Base-by-base conservation (phyloP, 2,329 filamentous ascomycete species). In the Beauveria australis region DNA sequence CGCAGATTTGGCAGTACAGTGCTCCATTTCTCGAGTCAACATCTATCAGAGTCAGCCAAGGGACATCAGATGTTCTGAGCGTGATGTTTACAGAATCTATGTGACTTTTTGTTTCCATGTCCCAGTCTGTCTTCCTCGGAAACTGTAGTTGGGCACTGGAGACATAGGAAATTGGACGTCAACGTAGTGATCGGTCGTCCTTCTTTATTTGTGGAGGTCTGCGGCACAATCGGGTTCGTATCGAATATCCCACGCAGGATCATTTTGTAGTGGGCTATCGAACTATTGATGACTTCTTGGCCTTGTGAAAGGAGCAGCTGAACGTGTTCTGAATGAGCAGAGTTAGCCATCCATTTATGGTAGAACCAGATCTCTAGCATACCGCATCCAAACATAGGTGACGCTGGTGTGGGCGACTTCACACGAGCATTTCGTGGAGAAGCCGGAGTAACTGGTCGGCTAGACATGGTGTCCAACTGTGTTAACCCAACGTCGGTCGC, bases 1-100 rank as follows among this genome's bases (percentile, higher is more conserved):
- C 84, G 70, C 90, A 94, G 70, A 91, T 86, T 65, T 91, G 88
- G 72, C 90, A 94, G 73, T 88, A 93, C 7, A 94, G 76, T 54
- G 85, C 81, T 44, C 89, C 90, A 66, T 82, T 87, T 62, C 86
- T 80, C 26, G 89, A 93, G 69, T 94, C 90, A 44, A 92, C 88
- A 69, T 89, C 89, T 92, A 66, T 22, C 46, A 57, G 8, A 55
- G 67, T 69, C 74, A 63, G 76, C 68, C 63, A 57, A 26, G 16
- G 19, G 37, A 26, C 44, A 44, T 26, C 22, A 6, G 7, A 26
- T 46, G 9, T 41, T 10, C 22, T 16, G 7, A 4, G 37, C 12
- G n/a, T 3, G 5, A 22, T 12, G 12, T n/a, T 16, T 37, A 92
- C 89, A 91, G 67, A 92, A 91, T 56, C 85, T 81, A 72, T 93